Percentiles rank a stretch among this genome's conserved stretches.
phyloP scores from a whole-genome alignment of 768 basidiomycete species.

The Lanmaoa rubissima region DNA sequence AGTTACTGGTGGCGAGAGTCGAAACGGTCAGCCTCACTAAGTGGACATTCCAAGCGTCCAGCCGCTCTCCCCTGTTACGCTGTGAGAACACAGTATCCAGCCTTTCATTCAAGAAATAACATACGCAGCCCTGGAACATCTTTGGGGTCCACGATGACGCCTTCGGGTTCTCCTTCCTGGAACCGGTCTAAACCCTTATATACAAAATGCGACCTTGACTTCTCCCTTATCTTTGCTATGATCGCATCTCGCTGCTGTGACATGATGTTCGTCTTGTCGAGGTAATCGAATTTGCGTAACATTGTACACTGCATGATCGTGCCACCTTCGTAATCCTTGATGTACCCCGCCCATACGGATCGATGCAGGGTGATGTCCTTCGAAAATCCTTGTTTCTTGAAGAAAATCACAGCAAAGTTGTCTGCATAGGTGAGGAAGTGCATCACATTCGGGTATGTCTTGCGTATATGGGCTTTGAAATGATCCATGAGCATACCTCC shows the following conservation, averaged over 20 bases:
- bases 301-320: conserved; percentile 99
- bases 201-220: conserved; percentile 83
- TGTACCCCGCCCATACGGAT: conserved; percentile 95
- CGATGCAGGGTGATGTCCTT: conserved; percentile 95
- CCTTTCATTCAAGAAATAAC: conserved; percentile 22
- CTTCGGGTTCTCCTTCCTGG: conserved; percentile 52
- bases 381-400: conserved; percentile 98
- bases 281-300: conserved; percentile 89
- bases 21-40: conserved; percentile 45
- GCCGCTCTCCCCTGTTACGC: conserved; percentile 72
- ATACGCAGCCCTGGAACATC: conserved; percentile 87
- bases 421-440: conserved; percentile 98
- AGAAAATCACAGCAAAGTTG: conserved; percentile 98
- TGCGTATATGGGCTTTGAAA: conserved; percentile 89
- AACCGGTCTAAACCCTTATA: conserved; percentile 80
- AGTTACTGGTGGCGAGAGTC: not conserved
- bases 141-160: conserved; percentile 59
- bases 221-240: conserved; percentile 80
- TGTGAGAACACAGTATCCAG: conserved; percentile 9
- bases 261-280: conserved; percentile 74
- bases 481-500: conserved; percentile 99
- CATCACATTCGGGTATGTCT: conserved; percentile 82
- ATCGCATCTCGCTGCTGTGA: conserved; percentile 86
- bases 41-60: conserved; percentile 86
- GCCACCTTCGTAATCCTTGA: conserved; percentile 99